These are phyloP conservation scores for Lachnellula arida DNA, from an alignment of 2,329 filamentous ascomycete genomes.

Conservation along the genomic window DNA sequence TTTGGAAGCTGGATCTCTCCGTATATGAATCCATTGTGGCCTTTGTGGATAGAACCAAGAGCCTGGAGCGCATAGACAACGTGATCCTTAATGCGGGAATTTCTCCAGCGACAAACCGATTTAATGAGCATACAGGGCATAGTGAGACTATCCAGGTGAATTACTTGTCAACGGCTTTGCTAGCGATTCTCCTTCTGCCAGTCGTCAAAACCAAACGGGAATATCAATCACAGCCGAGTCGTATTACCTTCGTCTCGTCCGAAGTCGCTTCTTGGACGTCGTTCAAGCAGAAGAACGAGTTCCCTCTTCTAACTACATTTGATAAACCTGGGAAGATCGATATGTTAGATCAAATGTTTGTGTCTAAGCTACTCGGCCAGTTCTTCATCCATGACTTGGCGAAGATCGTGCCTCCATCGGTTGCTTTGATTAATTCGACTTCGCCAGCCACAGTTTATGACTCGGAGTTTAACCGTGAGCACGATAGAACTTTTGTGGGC, in stretches of 20 bases:
- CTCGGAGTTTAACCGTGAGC: neutral
- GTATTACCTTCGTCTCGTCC: neutral
- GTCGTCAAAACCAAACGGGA: constrained; percentile 24
- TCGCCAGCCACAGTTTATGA: neutral
- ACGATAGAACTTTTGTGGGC: neutral
- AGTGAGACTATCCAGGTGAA: constrained; percentile 37
- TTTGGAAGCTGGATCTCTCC: constrained; percentile 46
- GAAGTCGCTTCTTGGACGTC: neutral
- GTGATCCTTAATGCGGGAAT: constrained; percentile 42
- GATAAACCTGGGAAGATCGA: neutral
- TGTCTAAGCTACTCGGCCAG: neutral
- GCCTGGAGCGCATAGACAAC: constrained; percentile 37
- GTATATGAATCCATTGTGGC: constrained; percentile 40
- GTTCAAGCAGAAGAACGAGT: neutral
- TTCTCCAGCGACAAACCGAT: neutral
- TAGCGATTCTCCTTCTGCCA: constrained; percentile 21
- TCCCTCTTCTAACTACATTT: neutral
- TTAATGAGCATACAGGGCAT: constrained; percentile 32
- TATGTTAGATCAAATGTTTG: neutral
- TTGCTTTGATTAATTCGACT: neutral
- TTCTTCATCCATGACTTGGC: neutral
- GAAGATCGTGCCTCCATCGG: neutral
- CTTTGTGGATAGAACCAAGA: constrained; percentile 36
- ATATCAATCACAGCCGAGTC: neutral
- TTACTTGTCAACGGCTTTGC: constrained; percentile 22